phyloP scores from a whole-genome alignment of 192 early-diverging fungal species.

The Helicostylum pulchrum region DNA sequence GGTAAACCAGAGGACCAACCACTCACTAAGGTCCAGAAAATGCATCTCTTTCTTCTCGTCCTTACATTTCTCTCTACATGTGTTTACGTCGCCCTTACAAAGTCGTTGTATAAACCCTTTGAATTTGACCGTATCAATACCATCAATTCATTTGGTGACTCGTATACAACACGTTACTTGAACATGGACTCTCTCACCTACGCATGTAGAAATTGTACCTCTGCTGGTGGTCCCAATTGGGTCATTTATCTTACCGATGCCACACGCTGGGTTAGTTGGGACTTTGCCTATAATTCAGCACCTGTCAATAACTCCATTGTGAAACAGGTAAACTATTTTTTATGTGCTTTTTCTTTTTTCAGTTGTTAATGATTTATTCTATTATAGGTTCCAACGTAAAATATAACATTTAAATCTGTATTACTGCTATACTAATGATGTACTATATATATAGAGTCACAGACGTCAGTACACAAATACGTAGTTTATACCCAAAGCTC shows the following conservation, averaged over 20 bases:
- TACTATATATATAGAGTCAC: slow-evolving; percentile 7
- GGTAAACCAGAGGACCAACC: too few relatives aligned
- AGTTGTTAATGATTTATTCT: background rate
- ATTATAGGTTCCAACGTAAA: slow-evolving; percentile 2
- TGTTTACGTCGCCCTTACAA: too few relatives aligned
- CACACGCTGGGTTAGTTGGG: background rate
- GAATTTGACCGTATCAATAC: slow-evolving; percentile 9
- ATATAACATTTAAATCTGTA: background rate
- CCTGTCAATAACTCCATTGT: slow-evolving; percentile 11
- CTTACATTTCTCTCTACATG: too few relatives aligned
- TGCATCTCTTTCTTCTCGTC: too few relatives aligned
- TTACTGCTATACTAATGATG: background rate
- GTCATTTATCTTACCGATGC: slow-evolving; percentile 14
- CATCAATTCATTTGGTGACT: slow-evolving; percentile 18
- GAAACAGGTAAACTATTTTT: slow-evolving; percentile 3
- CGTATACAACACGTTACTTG: slow-evolving; percentile 18
- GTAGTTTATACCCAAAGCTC: slow-evolving; percentile 6
- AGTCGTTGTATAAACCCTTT: too few relatives aligned
- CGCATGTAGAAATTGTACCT: slow-evolving; percentile 10
- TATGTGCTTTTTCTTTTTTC: background rate
- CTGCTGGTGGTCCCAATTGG: slow-evolving; percentile 22
- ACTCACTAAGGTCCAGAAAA: too few relatives aligned
- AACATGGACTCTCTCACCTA: background rate
- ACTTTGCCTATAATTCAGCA: slow-evolving; percentile 25
- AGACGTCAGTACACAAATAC: slow-evolving; percentile 19